phyloP scores from a whole-genome alignment of 148 eudicot genomes.

The Vaccinium corymbosum region DNA sequence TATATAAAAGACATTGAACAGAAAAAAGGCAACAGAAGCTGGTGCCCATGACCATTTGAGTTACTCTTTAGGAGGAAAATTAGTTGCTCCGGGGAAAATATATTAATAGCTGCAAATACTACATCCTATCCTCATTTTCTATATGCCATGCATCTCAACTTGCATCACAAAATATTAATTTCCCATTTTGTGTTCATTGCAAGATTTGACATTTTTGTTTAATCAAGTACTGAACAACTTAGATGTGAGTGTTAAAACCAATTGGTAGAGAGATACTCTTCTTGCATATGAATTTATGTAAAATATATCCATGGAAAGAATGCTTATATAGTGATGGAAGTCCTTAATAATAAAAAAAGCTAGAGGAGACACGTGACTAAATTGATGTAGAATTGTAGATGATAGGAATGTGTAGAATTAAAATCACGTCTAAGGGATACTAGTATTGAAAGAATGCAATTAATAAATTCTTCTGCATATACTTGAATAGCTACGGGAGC shows the following conservation, averaged over 20 bases:
- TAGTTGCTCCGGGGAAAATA: not conserved
- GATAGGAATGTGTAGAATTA: not conserved
- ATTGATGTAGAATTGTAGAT: not conserved
- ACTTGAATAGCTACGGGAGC: conserved; percentile 21
- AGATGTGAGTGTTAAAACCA: not conserved
- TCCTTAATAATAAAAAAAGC: not conserved
- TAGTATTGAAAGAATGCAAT: not conserved
- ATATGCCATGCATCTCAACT: not conserved
- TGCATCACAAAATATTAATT: not conserved
- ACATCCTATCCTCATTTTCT: not conserved
- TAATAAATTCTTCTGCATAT: not conserved
- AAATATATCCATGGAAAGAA: not conserved
- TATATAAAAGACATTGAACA: not conserved
- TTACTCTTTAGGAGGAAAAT: no score
- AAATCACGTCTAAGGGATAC: not conserved
- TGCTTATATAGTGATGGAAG: not conserved
- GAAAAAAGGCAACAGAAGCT: not conserved
- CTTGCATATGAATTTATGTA: not conserved
- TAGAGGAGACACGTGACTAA: not conserved
- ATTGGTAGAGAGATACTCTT: not conserved
- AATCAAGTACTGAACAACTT: not conserved
- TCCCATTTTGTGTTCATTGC: not conserved
- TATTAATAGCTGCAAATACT: not conserved
- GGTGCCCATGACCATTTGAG: no score
- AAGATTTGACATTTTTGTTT: not conserved